Conservation (phyloP, 2,329 filamentous ascomycete species). For the Dothistroma pini region DNA sequence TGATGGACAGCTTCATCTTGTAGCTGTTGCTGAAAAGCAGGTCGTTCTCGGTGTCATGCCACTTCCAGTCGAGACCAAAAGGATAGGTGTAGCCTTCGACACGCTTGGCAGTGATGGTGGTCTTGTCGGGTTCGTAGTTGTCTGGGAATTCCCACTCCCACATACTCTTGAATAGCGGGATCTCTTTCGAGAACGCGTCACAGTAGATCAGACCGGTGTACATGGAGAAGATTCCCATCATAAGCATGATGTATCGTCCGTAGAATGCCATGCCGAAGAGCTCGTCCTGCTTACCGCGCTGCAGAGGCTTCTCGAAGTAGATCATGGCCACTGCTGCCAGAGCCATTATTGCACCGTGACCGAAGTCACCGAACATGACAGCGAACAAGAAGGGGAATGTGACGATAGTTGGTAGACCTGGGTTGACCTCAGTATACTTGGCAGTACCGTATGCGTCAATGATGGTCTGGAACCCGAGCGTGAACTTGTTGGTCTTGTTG, state of each 20-base stretch:
- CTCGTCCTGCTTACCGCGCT: slow-evolving; percentile 87
- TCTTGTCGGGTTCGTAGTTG: slow-evolving; percentile 41
- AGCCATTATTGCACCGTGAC: slow-evolving; percentile 88
- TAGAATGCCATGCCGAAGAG: slow-evolving; percentile 99
- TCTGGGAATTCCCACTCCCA: slow-evolving; percentile 78
- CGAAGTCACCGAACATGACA: slow-evolving; percentile 99
- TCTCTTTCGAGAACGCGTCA: slow-evolving; percentile 90
- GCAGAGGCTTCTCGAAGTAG: slow-evolving; percentile 84
- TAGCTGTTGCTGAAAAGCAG: slow-evolving; percentile 96
- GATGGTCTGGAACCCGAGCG: slow-evolving; percentile 96
- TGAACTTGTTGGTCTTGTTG: slow-evolving; percentile 98
- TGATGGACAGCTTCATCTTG: slow-evolving; percentile 99
- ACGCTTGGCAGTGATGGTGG: slow-evolving; percentile 60
- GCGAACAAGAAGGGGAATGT: slow-evolving; percentile 99
- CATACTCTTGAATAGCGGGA: slow-evolving; percentile 83
- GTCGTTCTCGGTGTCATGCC: slow-evolving; percentile 94
- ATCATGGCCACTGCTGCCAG: slow-evolving; percentile 85
- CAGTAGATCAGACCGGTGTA: slow-evolving; percentile 98
- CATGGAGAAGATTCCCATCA: slow-evolving; percentile 97
- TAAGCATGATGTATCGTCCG: slow-evolving; percentile 94
- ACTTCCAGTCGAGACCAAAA: slow-evolving; percentile 92
- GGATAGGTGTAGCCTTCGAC: slow-evolving; percentile 81
- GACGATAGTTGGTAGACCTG: slow-evolving; percentile 88
- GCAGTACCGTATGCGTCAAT: slow-evolving; percentile 98
- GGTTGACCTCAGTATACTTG: slow-evolving; percentile 96